Conservation (phyloP, 306 rosid species). For the Dalbergia cultrata region DNA sequence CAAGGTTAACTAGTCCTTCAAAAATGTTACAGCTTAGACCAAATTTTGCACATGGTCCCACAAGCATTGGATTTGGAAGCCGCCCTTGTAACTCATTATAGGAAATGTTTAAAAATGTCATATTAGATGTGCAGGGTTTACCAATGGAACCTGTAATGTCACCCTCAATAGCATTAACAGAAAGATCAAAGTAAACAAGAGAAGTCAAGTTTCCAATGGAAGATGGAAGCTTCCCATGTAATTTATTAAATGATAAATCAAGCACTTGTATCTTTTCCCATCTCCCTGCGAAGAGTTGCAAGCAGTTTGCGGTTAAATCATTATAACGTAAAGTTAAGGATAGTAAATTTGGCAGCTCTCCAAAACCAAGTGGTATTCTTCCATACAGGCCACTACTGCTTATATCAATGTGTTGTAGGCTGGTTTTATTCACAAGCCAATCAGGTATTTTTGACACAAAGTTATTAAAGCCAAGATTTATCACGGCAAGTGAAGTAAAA, state of each 20-base stretch:
- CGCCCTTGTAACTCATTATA: constrained; percentile 47
- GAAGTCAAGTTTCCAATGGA: constrained; percentile 58
- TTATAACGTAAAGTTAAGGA: constrained; percentile 34
- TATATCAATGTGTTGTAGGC: constrained; percentile 43
- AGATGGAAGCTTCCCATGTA: constrained; percentile 55
- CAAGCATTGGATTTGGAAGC: constrained; percentile 44
- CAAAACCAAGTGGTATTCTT: constrained; percentile 58
- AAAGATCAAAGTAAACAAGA: constrained; percentile 47
- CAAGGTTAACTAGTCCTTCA: constrained; percentile 51
- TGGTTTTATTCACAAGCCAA: constrained; percentile 57
- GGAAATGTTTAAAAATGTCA: constrained; percentile 46
- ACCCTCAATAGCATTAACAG: constrained; percentile 29
- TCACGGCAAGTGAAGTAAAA: constrained; percentile 56
- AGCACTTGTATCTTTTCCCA: constrained; percentile 51
- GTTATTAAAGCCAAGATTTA: constrained; percentile 41
- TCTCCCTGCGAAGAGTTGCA: constrained; percentile 46
- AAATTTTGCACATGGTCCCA: constrained; percentile 20
- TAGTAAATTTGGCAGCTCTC: constrained; percentile 49
- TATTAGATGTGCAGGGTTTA: constrained; percentile 37
- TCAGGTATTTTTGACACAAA: constrained; percentile 51
- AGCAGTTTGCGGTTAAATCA: constrained; percentile 54
- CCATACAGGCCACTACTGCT: constrained; percentile 39
- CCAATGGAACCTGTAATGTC: constrained; percentile 56
- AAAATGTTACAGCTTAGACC: constrained; percentile 54
- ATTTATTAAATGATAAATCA: constrained; percentile 10